Evolutionary conservation across 2,329 filamentous ascomycete species (phyloP), one percentile per base, ranked within the genome.

Genomic region (Pestalotiopsis sp.): DNA sequence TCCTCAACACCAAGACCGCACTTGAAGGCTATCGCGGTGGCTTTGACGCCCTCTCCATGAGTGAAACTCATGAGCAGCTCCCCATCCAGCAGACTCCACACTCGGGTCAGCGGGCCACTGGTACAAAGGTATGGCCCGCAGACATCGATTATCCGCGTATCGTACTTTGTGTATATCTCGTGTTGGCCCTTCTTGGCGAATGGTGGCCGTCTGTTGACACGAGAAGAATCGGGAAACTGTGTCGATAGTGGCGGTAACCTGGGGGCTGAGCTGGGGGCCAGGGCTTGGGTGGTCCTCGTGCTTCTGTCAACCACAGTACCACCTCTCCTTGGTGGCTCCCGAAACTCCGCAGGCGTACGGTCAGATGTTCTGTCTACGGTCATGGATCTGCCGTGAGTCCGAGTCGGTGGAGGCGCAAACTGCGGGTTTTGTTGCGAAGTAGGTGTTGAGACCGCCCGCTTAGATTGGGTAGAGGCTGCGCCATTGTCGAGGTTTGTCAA

Each of bases 51-150:
- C 76, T 99, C 96, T 1, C 92, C 92, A 78, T 97, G 95, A 65
- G 90, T 88, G 71, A 97, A 81, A 73, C 90, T 96, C 85, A 97
- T 88, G 14, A 97, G 77, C 64, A 93, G 86, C 73, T 97, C 93
- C 2, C 95, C 95, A 66, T 94, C 94, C 12, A 90, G 82, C 27
- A 97, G 80, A 77, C 91, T 95, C 95, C 96, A 99, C 0, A 95
- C 93, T 70, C 93, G 89, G 1, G 95, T 98, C 70, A 96, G 85
- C 71, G 93, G 92, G 4, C 95, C 96, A 17, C 92, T 93, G 0
- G 95, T 95, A 77, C 94, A 97, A 7, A 96, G 90, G 72, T 92
- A 91, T 71, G 95, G 91, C 7, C 96, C 96, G 77, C 93, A 98
- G 2, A 97, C 90, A 71, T 96, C 95, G 76, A 98, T 91, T 38